Evolutionary conservation across 257 asterid species (phyloP).

Genomic region (Voacanga thouarsii): DNA sequence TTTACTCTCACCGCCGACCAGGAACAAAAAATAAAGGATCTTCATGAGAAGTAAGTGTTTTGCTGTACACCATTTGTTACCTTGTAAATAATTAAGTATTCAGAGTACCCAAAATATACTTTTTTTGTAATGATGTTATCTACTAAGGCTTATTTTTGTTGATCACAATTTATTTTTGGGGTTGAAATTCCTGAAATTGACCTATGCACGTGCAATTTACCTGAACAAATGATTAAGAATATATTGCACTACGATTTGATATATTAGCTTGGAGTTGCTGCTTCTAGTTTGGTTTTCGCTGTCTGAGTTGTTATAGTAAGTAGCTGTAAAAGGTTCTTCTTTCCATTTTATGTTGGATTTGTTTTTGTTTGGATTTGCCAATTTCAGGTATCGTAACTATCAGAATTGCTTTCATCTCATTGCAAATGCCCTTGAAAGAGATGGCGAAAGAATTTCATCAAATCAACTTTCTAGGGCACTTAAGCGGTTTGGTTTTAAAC

Average conservation of each 20-base stretch:
- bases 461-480: conserved; percentile 49
- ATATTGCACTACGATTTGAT: neutral
- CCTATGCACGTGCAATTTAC: neutral
- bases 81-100: neutral
- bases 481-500: conserved; percentile 52
- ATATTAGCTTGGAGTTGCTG: neutral
- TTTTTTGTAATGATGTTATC: neutral
- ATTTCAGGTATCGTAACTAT: conserved; percentile 55
- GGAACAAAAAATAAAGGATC: conserved; percentile 50
- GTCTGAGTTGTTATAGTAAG: neutral
- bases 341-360: conserved; percentile 15
- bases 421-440: conserved; percentile 56
- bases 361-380: conserved; percentile 10
- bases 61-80: neutral
- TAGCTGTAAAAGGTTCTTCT: conserved; percentile 15
- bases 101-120: neutral
- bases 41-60: conserved; percentile 64
- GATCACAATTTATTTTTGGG: neutral
- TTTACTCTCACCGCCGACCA: conserved; percentile 42
- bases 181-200: neutral
- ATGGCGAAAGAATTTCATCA: conserved; percentile 44
- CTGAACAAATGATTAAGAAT: neutral
- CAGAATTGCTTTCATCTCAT: conserved; percentile 57
- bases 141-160: neutral
- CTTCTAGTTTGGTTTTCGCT: neutral